Base-by-base conservation (phyloP, 352 stramenopile species). In the Poterioochromonas sp. region DNA sequence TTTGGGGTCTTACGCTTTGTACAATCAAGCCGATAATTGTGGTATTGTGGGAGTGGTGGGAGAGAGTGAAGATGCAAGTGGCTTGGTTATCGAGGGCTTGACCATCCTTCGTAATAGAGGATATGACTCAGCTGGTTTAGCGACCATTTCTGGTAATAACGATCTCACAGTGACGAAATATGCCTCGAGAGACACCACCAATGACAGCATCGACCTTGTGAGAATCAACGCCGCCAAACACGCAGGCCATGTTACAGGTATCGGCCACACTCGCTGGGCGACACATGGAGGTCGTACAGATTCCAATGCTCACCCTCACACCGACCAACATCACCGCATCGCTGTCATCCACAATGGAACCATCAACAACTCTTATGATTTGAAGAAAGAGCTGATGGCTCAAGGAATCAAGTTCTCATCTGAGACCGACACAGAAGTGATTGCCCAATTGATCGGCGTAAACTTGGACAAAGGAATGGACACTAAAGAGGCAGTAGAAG, bases 211-310 rank as follows among this genome's bases (percentile, higher is more conserved):
- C 60, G 85, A 88, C 47, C 80, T 90, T 53, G 82, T 90, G 34
- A 80, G 86, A 94, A 77, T 80, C 96, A 53, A 94, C 51, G 86
- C 87, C 68, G 80, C 82, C 34, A 80, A 87, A 49, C 89, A 95
- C 80, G 80, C 82, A 1, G 86, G 90, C 73, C 95, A 98, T 86
- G 88, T 86, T 15, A 85, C 97, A 26, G 95, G 95, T 60, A 98
- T 99, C 81, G 95, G 94, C 39, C 95, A 99, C 86, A 99, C 95
- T n/a, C 94, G 95, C 12, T 99, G 95, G 95, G 95, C 95, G 15
- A 99, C 95, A 12, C 95, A 99, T 83, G 96, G 95, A 79, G 90
- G 88, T 68, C 98, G 97, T 83, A 98, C 94, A 8, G 94, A 98
- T 87, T 87, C 88, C 76, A 99, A 99, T 89, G 95, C 94, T 37